Conservation (phyloP, 2,329 filamentous ascomycete genomes). For the Ceratocystis colombiana region DNA sequence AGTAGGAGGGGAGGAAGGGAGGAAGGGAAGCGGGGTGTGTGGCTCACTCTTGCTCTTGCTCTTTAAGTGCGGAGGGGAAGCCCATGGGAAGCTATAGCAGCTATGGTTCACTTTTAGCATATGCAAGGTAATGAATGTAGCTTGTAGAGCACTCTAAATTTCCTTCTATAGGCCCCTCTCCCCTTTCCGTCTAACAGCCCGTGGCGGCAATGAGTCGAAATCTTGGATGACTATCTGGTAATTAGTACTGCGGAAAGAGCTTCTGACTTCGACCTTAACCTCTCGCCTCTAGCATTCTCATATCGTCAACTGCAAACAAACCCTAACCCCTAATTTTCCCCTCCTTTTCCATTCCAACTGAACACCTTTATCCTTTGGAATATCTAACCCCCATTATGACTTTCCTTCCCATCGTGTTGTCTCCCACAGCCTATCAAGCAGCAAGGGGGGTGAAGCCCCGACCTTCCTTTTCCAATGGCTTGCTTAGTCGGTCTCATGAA, state of each 20-base stretch:
- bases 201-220: too few relatives aligned
- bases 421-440: background rate
- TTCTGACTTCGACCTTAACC: background rate
- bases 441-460: background rate
- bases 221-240: too few relatives aligned
- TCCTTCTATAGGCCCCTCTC: too few relatives aligned
- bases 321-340: background rate
- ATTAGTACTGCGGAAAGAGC: background rate
- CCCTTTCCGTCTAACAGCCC: too few relatives aligned
- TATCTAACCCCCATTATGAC: background rate
- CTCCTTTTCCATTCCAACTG: background rate
- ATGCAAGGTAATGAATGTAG: too few relatives aligned
- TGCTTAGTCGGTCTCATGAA: too few relatives aligned
- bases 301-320: background rate
- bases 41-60: background rate
- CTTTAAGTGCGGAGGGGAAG: background rate
- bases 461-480: background rate
- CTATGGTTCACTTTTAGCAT: too few relatives aligned
- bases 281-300: background rate
- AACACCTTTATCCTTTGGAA: constrained; percentile 1
- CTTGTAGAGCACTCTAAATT: too few relatives aligned
- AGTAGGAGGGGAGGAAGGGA: constrained; percentile 20
- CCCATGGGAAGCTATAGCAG: background rate
- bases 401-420: background rate
- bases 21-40: constrained; percentile 23